Evolutionary conservation across 306 rosid genomes (phyloP).

Genomic region (Prunus mira): DNA sequence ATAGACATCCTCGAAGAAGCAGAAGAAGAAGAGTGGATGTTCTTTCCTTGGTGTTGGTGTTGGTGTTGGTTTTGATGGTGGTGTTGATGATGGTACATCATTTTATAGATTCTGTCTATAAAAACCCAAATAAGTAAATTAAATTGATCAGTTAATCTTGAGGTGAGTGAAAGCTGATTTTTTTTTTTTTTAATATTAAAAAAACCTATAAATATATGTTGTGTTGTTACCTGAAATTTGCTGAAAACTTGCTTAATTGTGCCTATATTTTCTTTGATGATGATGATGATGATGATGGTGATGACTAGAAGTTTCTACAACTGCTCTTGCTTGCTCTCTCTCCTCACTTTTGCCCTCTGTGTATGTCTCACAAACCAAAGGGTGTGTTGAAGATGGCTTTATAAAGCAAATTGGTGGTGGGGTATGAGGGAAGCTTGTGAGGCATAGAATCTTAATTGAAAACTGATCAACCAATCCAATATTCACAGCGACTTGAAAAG

Average conservation of each 20-base stretch:
- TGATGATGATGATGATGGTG: neutral
- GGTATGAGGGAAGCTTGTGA: constrained; percentile 11
- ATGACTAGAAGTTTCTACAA: neutral
- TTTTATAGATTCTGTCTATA: neutral
- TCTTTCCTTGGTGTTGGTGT: constrained; percentile 44
- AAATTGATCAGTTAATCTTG: neutral
- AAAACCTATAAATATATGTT: neutral
- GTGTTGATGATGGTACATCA: constrained; percentile 56
- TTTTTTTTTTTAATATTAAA: too few relatives aligned
- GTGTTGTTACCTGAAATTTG: neutral
- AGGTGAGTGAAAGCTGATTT: neutral
- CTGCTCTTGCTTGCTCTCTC: neutral
- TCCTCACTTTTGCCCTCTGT: neutral
- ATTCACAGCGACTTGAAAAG: constrained; percentile 46
- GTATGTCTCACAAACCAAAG: constrained; percentile 31
- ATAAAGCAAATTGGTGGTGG: constrained; percentile 37
- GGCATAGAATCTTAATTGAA: constrained; percentile 45
- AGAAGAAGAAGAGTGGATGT: constrained; percentile 26
- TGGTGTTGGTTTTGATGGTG: constrained; percentile 15
- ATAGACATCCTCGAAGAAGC: constrained; percentile 52
- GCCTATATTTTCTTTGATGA: neutral
- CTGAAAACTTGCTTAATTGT: neutral
- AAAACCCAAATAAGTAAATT: neutral
- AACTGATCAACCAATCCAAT: constrained; percentile 25
- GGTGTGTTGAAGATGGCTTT: constrained; percentile 43